Base-by-base conservation (phyloP, 2,329 filamentous ascomycete species). In the Aspergillus transmontanensis region DNA sequence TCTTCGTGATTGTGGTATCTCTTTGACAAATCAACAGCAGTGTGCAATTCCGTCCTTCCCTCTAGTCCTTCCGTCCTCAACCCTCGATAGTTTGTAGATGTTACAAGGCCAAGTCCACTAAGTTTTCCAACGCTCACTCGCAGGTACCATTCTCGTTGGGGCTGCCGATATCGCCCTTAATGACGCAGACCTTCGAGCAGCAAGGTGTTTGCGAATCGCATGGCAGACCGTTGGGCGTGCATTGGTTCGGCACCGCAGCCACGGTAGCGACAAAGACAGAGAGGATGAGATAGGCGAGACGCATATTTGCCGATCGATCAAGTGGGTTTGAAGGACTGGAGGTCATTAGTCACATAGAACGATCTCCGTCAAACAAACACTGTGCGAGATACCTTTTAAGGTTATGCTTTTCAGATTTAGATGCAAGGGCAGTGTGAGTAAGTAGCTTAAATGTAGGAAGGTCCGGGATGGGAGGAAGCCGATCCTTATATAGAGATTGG, bases 61-160 rank as follows among this genome's bases (percentile, higher is more conserved):
- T 26, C 12, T 14, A 0, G 21, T n/a, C 21, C 45, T 6, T 26
- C 45, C 21, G 19, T 48, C 12, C 45, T 16, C 23, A 28, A 23
- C 14, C 21, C 11, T 26, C 12, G 6, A 7, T 14, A 6, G 23
- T 26, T 19, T 26, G 5, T 14, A 48, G 12, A 12, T 6, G 45
- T 26, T 26, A 14, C n/a, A 48, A 26, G 21, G 21, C n/a, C 23
- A 48, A 16, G 6, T 48, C 6, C 21, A 14, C 21, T 26, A 4
- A 28, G 9, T n/a, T 23, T 26, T 26, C 12, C 45, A 26, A 51
- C 10, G 16, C 48, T 51, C 28, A 51, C 19, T 10, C 7, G 48
- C 48, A 51, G 28, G 48, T 51, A 51, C 48, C 48, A 34, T 51
- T 51, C 28, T 51, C 48, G 28, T 51, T 55, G 32, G 32, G 32